Evolutionary conservation across 129 eudicot genomes (phyloP).

Genomic region (Gnaphalium uliginosum): DNA sequence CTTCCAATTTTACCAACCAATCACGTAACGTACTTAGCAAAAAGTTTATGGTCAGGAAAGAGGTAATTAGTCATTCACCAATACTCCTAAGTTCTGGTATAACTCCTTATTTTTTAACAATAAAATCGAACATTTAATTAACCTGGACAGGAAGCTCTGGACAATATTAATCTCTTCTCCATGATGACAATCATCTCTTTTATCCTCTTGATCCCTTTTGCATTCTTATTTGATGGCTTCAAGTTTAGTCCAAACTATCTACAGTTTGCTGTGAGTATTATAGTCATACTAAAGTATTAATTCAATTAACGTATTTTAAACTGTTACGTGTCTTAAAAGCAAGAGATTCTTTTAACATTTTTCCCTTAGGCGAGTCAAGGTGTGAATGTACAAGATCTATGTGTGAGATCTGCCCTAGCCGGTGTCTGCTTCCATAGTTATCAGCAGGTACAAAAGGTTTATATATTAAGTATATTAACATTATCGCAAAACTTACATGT

Average conservation of each 20-base stretch:
- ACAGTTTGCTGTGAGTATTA: constrained; percentile 68
- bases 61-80: constrained; percentile 38
- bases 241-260: constrained; percentile 72
- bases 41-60: constrained; percentile 69
- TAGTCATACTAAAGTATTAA: background rate
- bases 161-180: constrained; percentile 90
- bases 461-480: background rate
- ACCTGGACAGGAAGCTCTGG: constrained; percentile 68
- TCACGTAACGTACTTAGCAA: constrained; percentile 92
- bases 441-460: constrained; percentile 63
- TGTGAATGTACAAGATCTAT: constrained; percentile 58
- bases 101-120: background rate
- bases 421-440: constrained; percentile 92
- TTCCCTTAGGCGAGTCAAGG: constrained; percentile 66
- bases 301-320: constrained; percentile 1
- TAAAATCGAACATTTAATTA: background rate
- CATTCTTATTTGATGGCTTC: constrained; percentile 66
- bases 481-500: background rate
- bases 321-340: background rate
- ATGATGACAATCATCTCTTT: constrained; percentile 65
- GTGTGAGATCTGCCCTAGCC: constrained; percentile 55
- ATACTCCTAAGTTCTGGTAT: background rate
- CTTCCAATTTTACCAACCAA: constrained; percentile 89
- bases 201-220: constrained; percentile 57
- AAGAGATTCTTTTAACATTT: constrained; percentile 5